phyloP scores from a whole-genome alignment of 148 eudicot genomes.

The Fagopyrum homotropicum region DNA sequence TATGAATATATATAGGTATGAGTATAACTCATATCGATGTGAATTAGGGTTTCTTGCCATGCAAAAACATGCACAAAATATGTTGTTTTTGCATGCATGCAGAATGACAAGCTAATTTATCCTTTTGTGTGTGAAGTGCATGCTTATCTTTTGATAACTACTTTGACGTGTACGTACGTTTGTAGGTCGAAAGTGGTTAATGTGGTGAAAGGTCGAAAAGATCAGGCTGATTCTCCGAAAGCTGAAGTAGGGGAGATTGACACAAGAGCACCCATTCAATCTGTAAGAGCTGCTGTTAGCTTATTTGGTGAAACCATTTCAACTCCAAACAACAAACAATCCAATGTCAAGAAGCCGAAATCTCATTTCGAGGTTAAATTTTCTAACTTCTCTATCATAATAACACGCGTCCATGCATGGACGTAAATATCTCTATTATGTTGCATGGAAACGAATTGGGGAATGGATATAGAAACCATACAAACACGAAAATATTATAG shows the following conservation, averaged over 20 bases:
- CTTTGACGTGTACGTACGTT: background rate
- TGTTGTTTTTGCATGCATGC: background rate
- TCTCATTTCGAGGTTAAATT: conserved; percentile 49
- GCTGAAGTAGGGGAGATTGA: conserved; percentile 76
- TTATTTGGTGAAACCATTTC: conserved; percentile 54
- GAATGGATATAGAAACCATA: too few species aligned
- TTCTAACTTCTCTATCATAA: background rate
- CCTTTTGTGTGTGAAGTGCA: background rate
- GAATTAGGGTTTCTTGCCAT: background rate
- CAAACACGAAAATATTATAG: too few species aligned
- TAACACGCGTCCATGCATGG: too few species aligned
- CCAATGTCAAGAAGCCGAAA: conserved; percentile 30
- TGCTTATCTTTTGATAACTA: background rate
- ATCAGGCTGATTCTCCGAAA: conserved; percentile 36
- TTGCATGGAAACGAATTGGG: too few species aligned
- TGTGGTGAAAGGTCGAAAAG: conserved; percentile 40
- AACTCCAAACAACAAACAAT: conserved; percentile 33
- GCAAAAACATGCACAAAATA: background rate
- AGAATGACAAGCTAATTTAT: background rate
- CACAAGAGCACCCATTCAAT: conserved; percentile 77
- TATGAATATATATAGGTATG: too few species aligned
- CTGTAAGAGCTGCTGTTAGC: conserved; percentile 79
- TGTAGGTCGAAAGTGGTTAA: conserved; percentile 28
- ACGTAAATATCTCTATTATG: too few species aligned
- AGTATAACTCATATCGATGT: too few species aligned